A percentile compares a stretch with the other conserved stretches of the same genome.
Evolutionary conservation across 2,329 filamentous ascomycete species (phyloP).

Genomic region (Fusarium neocosmosporiellum): DNA sequence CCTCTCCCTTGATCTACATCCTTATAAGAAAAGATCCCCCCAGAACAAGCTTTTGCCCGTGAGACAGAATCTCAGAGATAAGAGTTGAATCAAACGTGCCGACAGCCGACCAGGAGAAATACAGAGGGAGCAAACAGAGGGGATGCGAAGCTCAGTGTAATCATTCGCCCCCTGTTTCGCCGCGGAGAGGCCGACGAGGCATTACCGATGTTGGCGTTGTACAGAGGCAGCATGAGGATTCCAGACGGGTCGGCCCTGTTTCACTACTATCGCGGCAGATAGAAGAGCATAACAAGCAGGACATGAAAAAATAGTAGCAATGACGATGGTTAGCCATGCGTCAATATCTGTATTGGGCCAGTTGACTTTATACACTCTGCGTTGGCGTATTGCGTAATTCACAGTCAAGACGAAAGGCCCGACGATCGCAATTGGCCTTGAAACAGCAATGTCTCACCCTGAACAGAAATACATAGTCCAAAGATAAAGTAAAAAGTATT

Average conservation of each 20-base stretch:
- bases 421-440: not conserved
- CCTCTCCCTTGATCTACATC: constrained; percentile 4
- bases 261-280: not conserved
- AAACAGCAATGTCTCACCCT: not conserved
- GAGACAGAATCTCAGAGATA: not conserved
- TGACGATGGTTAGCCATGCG: not conserved
- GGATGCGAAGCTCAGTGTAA: not conserved
- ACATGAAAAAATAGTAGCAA: not conserved
- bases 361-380: not conserved
- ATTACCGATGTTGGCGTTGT: not conserved
- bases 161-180: not conserved
- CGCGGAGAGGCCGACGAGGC: not conserved
- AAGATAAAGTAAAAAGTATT: not conserved
- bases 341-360: not conserved
- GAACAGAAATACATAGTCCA: not conserved
- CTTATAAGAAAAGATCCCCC: not conserved
- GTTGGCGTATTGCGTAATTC: not conserved
- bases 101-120: not conserved
- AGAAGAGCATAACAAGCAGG: not conserved
- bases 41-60: not conserved
- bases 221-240: not conserved
- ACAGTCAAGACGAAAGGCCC: not conserved
- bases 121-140: not conserved
- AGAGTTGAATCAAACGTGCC: not conserved
- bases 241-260: not conserved